Base-by-base conservation (phyloP, 768 basidiomycete genomes). In the Gloeopeniophorella convolvens region DNA sequence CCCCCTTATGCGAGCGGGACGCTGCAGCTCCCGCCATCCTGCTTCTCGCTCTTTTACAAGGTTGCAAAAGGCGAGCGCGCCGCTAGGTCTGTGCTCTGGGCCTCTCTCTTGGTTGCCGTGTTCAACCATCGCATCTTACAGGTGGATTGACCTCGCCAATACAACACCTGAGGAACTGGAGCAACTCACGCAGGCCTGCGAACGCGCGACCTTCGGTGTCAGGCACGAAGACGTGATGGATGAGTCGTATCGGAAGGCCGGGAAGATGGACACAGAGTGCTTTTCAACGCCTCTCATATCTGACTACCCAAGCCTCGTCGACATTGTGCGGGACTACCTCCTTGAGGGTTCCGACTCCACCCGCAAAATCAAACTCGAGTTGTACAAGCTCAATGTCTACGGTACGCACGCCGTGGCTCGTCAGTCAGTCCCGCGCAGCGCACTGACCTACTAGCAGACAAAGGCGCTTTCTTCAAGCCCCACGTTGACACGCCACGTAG, bases 331-430 rank as follows among this genome's bases (percentile, higher is more conserved):
- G 11, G 41, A 47, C 3, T 44, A 50, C 11, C 50, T 66, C 5
- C 34, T 64, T 12, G 44, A 60, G 12, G 59, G 62, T 15, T 52
- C 56, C 2, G 43, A 49, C 15, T 46, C 59, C 16, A 27, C 58
- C 8, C 41, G 46, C n/a, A 28, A 27, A 8, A 60, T 73, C 20
- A 51, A 35, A 8, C 56, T 62, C 2, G 72, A 75, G 54, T 50
- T 74, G 4, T 75, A 73, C 59, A 76, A 76, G 53, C 56, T 76
- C 45, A 72, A 75, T 42, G 67, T 75, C 3, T 74, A 76, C 45
- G 70, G 75, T 73, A 41, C 10, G 62, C 55, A 9, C 13, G 18
- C 4, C 36, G 6, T 39, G 6, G 9, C 18, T 26, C 26, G 2
- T 24, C 15, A 9, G 18, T 16, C 44, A 2, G 12, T 42, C 24